phyloP scores from a whole-genome alignment of 1,284 basidiomycete species.

The Ganoderma sinense region DNA sequence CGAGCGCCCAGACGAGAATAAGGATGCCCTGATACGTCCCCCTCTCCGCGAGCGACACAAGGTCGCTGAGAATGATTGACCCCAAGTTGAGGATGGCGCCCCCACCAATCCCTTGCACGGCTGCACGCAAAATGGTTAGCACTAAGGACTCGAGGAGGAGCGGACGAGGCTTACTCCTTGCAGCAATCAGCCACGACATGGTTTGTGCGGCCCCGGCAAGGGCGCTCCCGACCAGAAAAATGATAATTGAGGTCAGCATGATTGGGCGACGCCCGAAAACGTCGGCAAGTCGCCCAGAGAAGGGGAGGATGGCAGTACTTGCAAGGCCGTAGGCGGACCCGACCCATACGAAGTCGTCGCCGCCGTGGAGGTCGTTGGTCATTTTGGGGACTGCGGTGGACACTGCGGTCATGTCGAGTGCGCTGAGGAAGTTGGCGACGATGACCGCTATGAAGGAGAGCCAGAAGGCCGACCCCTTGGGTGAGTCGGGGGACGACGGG shows the following conservation, averaged over 20 bases:
- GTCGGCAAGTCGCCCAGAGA: constrained; percentile 36
- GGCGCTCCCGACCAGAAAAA: constrained; percentile 39
- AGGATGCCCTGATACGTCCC: constrained; percentile 46
- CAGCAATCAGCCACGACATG: constrained; percentile 52
- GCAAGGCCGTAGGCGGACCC: constrained; percentile 37
- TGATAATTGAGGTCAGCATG: constrained; percentile 30
- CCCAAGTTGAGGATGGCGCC: constrained; percentile 45
- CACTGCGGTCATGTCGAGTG: constrained; percentile 36
- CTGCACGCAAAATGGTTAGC: not conserved
- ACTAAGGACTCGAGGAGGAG: not conserved
- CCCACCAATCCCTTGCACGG: constrained; percentile 48
- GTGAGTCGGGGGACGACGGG: too few relatives aligned
- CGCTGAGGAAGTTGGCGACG: constrained; percentile 34
- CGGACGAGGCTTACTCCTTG: constrained; percentile 22
- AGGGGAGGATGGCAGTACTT: constrained; percentile 36
- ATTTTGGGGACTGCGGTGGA: constrained; percentile 39
- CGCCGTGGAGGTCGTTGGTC: constrained; percentile 34
- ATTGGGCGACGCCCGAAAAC: constrained; percentile 37
- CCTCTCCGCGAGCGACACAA: constrained; percentile 46
- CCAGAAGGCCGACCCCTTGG: constrained; percentile 33
- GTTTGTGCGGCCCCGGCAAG: constrained; percentile 50
- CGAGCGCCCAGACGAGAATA: constrained; percentile 44
- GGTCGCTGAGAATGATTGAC: constrained; percentile 46
- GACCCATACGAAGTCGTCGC: constrained; percentile 37
- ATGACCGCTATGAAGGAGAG: constrained; percentile 32